Conservation (phyloP, 805 yeast species). For the Jamesozyma jinghongensis region DNA sequence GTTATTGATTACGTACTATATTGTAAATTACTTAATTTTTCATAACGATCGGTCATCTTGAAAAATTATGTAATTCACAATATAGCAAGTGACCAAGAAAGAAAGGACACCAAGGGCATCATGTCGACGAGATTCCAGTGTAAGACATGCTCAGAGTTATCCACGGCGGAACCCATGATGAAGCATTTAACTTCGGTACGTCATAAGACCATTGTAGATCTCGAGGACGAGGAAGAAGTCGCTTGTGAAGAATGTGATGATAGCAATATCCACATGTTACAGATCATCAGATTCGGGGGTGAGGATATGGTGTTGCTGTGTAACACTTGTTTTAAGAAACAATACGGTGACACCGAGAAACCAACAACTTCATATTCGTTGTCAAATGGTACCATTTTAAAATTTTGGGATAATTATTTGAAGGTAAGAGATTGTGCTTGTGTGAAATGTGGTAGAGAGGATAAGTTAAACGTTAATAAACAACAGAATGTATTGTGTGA, state of each 20-base stretch:
- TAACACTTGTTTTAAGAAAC: constrained; percentile 36
- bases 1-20: too few species aligned
- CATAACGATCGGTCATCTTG: too few species aligned
- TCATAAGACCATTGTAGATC: constrained; percentile 39
- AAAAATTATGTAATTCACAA: too few species aligned
- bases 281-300: constrained; percentile 44
- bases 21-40: too few species aligned
- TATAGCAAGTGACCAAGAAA: not conserved
- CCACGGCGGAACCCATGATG: constrained; percentile 35
- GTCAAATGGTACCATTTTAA: constrained; percentile 47
- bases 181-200: constrained; percentile 46
- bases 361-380: constrained; percentile 41
- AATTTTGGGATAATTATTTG: constrained; percentile 38
- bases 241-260: constrained; percentile 51
- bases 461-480: constrained; percentile 32
- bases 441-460: constrained; percentile 35
- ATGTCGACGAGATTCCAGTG: constrained; percentile 31
- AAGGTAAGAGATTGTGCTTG: constrained; percentile 46
- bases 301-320: constrained; percentile 46
- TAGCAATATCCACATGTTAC: constrained; percentile 44
- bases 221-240: constrained; percentile 34
- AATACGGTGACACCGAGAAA: constrained; percentile 27
- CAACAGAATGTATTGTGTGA: constrained; percentile 34
- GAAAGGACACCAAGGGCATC: not conserved
- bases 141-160: constrained; percentile 35